Base-by-base conservation (phyloP, 192 early-diverging fungal species). In the Backusella parvicylindrica region DNA sequence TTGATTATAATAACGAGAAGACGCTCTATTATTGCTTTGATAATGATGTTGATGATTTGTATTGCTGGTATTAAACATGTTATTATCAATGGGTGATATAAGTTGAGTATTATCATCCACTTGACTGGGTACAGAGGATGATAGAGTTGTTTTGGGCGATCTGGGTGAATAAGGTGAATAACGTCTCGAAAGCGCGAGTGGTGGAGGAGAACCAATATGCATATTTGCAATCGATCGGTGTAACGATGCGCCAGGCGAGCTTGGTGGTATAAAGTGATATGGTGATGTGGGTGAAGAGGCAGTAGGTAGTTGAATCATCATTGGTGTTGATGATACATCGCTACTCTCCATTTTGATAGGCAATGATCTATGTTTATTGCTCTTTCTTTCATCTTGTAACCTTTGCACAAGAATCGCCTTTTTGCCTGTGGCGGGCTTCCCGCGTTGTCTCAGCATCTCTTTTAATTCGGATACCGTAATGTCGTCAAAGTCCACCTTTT, bases 401-500 rank as follows among this genome's bases (percentile, higher is more conserved):
- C 92, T 73, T 79, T 91, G 85, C n/a, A 92, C 83, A 63, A 93
- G 72, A 9, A 89, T 79, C 1, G 90, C 91, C 50, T 93, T 93
- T 78, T 92, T 92, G 15, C 92, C 92, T 18, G 87, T 85, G 12
- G 88, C 87, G 16, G 89, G 90, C 64, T 91, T 87, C 1, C 90
- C 87, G 30, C 92, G 85, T 65, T 89, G 84, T 33, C 90, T 72
- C 28, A 93, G 75, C 84, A 92, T 88, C 43, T 93, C 91, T 68
- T 93, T 93, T 18, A 93, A 79, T 77, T 93, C 92, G 5, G 84
- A 79, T 0, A 93, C 92, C 0, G 92, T 93, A 18, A 93, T 88
- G 76, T 93, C 92, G 35, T 92, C 87, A 81, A 93, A 92, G 41
- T 93, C 84, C 7, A 89, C 85, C 13, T 79, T 82, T 53, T 86